Evolutionary conservation across 108 stramenopile genomes (phyloP).

Genomic region (Aurantiochytrium sp.): DNA sequence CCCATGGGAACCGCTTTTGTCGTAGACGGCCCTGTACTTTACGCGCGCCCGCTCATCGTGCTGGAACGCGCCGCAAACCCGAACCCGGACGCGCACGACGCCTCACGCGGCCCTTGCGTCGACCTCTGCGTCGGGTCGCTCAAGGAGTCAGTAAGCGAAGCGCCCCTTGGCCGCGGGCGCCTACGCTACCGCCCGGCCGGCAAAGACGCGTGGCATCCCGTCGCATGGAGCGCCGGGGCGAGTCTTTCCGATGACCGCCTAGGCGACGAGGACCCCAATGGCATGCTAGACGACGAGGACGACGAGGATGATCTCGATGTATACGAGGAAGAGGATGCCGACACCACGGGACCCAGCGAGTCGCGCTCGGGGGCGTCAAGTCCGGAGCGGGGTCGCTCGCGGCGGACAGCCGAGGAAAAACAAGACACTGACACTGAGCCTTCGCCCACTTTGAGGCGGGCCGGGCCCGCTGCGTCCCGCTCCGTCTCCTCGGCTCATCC

Average conservation of each 20-base stretch:
- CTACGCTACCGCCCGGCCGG: neutral
- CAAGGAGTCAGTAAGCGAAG: neutral
- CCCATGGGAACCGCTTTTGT: neutral
- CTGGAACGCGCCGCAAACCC: neutral
- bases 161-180: neutral
- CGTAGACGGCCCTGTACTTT: slow-evolving; percentile 4
- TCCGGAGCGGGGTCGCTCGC: neutral
- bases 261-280: neutral
- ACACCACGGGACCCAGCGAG: neutral
- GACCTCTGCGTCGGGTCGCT: neutral
- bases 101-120: neutral
- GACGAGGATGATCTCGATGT: neutral
- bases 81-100: too few relatives aligned
- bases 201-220: neutral
- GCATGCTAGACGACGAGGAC: slow-evolving; percentile 3
- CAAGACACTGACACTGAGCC: too few relatives aligned
- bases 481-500: too few relatives aligned
- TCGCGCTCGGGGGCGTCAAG: neutral
- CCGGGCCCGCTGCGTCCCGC: too few relatives aligned
- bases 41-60: neutral
- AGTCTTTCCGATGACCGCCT: neutral
- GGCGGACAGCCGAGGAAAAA: too few relatives aligned
- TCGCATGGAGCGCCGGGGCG: neutral
- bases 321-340: neutral
- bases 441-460: too few relatives aligned